A percentile compares a stretch with the other conserved stretches of the same genome.
These are phyloP conservation scores for Neonectria magnoliae DNA, from an alignment of 2,329 filamentous ascomycete species.

Conservation along the genomic window DNA sequence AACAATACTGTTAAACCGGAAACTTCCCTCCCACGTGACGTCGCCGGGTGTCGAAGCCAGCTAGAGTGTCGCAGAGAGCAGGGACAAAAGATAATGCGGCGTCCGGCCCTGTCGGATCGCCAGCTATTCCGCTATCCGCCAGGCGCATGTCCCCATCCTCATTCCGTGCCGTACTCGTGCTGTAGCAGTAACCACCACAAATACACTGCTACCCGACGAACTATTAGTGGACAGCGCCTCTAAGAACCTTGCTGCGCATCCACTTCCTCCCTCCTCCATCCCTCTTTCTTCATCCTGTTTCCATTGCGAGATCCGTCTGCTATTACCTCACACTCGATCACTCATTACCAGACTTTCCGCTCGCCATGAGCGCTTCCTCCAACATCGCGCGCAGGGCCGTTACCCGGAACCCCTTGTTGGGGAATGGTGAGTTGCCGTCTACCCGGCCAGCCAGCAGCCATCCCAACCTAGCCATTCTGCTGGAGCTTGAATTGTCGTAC, in stretches of 20 bases:
- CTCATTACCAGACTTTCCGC: constrained; percentile 23
- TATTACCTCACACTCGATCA: constrained; percentile 19
- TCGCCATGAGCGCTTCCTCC: constrained; percentile 66
- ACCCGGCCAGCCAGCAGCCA: constrained; percentile 10
- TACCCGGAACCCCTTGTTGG: constrained; percentile 62
- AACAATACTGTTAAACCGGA: constrained; percentile 18
- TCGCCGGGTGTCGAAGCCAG: constrained; percentile 8
- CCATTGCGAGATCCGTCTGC: constrained; percentile 15
- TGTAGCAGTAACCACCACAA: constrained; percentile 27
- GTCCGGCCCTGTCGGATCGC: constrained; percentile 35
- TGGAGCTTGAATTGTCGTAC: constrained; percentile 23
- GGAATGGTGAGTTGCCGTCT: constrained; percentile 53
- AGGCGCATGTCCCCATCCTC: constrained; percentile 23
- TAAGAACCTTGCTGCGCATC: constrained; percentile 40
- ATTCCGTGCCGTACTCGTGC: constrained; percentile 23
- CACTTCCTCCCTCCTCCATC: constrained; percentile 40
- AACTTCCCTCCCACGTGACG: constrained; percentile 16
- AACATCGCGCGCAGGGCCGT: constrained; percentile 65
- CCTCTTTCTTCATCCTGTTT: constrained; percentile 14
- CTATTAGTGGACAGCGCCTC: constrained; percentile 36
- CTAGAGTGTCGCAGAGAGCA: neutral
- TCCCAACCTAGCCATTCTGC: constrained; percentile 13
- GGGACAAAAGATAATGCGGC: constrained; percentile 26
- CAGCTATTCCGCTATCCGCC: constrained; percentile 38
- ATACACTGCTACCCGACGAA: constrained; percentile 31